phyloP scores from a whole-genome alignment of 2,329 filamentous ascomycete genomes.

The Exutisphaerella laricina region DNA sequence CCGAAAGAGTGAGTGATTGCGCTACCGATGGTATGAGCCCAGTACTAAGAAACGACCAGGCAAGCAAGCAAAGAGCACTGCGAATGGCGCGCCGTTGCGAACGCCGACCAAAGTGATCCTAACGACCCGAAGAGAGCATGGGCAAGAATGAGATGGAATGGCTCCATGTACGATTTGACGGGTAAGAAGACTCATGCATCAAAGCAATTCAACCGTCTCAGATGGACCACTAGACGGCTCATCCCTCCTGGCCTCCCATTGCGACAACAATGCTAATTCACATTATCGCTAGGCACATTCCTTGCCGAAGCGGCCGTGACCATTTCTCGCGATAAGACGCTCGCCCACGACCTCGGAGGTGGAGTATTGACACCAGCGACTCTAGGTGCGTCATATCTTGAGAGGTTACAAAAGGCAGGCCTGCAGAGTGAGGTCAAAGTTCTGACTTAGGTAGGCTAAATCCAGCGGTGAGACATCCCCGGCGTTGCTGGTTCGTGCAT shows the following conservation, averaged over 20 bases:
- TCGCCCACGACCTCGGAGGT: constrained; percentile 52
- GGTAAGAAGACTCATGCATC: no score
- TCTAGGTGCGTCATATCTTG: constrained; percentile 61
- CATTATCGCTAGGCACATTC: no score
- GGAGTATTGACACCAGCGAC: constrained; percentile 68
- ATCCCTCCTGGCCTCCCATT: no score
- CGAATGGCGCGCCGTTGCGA: constrained; percentile 59
- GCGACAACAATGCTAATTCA: no score
- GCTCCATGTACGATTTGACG: constrained; percentile 63
- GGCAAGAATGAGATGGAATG: constrained; percentile 51
- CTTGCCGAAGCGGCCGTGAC: constrained; percentile 60
- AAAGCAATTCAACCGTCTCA: no score
- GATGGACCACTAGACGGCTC: no score
- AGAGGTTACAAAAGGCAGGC: constrained; percentile 56
- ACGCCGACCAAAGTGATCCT: constrained; percentile 47
- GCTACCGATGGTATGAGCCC: no score
- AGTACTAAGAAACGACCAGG: no score
- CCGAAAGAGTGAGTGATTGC: constrained; percentile 39
- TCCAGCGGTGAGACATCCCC: constrained; percentile 4
- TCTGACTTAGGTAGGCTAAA: constrained; percentile 24
- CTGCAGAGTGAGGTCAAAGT: constrained; percentile 53
- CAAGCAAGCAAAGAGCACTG: constrained; percentile 53
- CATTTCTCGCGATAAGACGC: constrained; percentile 53
- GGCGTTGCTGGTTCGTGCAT: constrained; percentile 11
- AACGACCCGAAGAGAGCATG: constrained; percentile 48